Evolutionary conservation across 208 protist species (phyloP), one percentile per base, ranked within the genome.

Genomic region (Phytomonas francai): DNA sequence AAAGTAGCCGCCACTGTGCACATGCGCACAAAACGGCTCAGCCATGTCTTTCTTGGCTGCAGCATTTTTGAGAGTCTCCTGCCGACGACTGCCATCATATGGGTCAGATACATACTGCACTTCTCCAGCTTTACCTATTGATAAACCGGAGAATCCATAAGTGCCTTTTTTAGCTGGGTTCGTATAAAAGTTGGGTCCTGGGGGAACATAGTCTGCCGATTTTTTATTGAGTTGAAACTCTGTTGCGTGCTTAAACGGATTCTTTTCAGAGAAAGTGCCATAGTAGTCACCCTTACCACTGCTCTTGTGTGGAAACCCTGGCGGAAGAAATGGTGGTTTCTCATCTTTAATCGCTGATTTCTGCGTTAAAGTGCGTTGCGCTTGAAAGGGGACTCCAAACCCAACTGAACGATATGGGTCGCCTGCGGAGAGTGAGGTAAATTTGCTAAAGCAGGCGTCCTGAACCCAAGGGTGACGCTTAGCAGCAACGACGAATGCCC

Each of bases 151-250:
- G 66, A 82, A 92, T 63, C 92, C 92, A 72, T 92, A 95, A 6
- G 88, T 95, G 36, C 92, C 92, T 71, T 95, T 94, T 77, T 95
- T 97, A 12, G 86, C 63, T 29, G 83, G 90, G 71, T 92, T 93
- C 32, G 85, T 90, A 68, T 87, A 62, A 29, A 97, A 85, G 72
- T 90, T 92, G 0, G 78, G 76, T 74, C 80, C 77, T 0, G 62
- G 42, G 19, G 19, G 1, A 25, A 54, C 19, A 39, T 59, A 34
- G 28, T 73, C 68, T 0, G 66, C 65, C 25, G 64, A 33, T 2
- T 70, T 61, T 56, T 88, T 78, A 49, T 92, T 62, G 19, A 88
- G 84, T 0, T 83, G 80, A 28, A 92, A 80, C 64, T 97, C 92
- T 6, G 87, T 81, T 74, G 95, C 89, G 74, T 97, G 92, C 32